Evolutionary conservation across 208 protist species (phyloP).

Genomic region (Acanthamoeba lenticulata): DNA sequence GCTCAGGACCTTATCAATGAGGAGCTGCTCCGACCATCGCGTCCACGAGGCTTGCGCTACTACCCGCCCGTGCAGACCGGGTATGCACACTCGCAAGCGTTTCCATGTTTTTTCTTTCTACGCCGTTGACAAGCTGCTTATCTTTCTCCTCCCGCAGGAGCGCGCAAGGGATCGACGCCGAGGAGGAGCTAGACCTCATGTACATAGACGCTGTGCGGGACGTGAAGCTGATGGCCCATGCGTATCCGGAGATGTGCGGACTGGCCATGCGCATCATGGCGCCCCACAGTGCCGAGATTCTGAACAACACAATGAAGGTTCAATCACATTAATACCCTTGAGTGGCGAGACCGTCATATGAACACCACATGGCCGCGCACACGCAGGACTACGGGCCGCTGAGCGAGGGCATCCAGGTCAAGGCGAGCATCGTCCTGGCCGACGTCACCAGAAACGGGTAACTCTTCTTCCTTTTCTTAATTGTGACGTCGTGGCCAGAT

Average conservation of each 20-base stretch:
- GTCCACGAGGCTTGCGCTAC: neutral
- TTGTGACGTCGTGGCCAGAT: neutral
- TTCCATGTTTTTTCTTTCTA: neutral
- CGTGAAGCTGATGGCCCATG: conserved; percentile 6
- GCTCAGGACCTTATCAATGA: neutral
- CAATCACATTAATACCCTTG: neutral
- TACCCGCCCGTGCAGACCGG: neutral
- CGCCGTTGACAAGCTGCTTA: neutral
- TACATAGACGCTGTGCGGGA: neutral
- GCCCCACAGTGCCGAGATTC: neutral
- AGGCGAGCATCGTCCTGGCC: conserved; percentile 25
- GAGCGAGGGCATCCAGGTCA: conserved; percentile 41
- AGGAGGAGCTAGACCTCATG: conserved; percentile 18
- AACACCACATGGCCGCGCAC: neutral
- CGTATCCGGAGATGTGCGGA: conserved; percentile 8
- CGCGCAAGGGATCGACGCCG: neutral
- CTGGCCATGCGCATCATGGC: neutral
- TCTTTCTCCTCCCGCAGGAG: neutral
- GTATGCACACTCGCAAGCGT: neutral
- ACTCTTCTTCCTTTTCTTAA: neutral
- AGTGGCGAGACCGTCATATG: neutral
- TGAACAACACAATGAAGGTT: conserved; percentile 11
- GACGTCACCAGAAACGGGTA: conserved; percentile 25
- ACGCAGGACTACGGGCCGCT: conserved; percentile 19
- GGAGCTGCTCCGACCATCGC: neutral